Evolutionary conservation across 2,329 filamentous ascomycete species (phyloP), one percentile per base, ranked within the genome.

Genomic region (Chlorencoelia australis): DNA sequence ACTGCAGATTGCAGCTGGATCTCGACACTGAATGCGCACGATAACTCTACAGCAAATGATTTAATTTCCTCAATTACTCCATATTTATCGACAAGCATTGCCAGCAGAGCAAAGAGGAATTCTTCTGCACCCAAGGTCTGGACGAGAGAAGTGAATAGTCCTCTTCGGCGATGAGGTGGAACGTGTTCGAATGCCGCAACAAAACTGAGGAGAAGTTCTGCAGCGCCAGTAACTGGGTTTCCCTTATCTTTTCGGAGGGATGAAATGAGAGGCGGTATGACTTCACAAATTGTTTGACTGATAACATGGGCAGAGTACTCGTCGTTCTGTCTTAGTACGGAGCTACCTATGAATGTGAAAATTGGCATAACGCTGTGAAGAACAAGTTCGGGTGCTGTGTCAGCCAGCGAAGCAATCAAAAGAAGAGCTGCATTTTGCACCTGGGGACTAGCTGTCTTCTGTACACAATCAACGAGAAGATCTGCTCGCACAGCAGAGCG

Each of bases 281-380:
- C 88, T 50, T 89, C 82, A 43, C 87, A 84, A 50, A 98, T 88
- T 2, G 91, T 96, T 65, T 86, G 87, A 51, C 93, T 86, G 40
- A 95, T 89, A 20, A 98, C 89, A 57, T 94, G 85, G 9, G 88
- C 87, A 15, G 91, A 96, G 62, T 95, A 96, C 50, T 96, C 89
- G 52, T 98, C 93, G 50, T 85, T 86, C 62, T 95, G 89, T 32
- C 84, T 79, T 33, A 98, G 71, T 14, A 95, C 80, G 3, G 85
- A 94, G 28, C 81, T 82, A 27, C 89, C 87, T 80, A 96, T 95
- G 57, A 96, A 95, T 0, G 91, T 96, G 63, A 98, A 98, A 35
- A 98, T 89, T 9, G 91, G 91, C 91, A 98, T 98, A 36, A 98
- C 85, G 50, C 87, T 95, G 61, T 98, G 89, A 39, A 98, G 69